Evolutionary conservation across 495 filamentous ascomycete genomes (phyloP), one percentile per base, ranked within the genome.

Genomic region (Corynascus novoguineensis): DNA sequence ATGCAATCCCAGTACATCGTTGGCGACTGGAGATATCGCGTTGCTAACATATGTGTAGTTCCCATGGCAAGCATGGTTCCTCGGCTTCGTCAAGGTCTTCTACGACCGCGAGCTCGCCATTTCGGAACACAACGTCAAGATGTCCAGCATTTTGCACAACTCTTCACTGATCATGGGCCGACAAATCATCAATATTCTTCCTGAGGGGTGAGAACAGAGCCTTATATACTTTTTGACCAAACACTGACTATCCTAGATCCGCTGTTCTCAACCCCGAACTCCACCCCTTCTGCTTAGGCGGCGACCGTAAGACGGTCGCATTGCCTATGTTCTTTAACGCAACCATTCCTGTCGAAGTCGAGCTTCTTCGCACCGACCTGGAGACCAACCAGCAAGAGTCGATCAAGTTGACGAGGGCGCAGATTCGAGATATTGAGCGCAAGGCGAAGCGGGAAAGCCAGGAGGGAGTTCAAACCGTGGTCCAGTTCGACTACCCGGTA

Each of bases 101-200:
- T 97, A 90, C 64, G 92, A 96, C 66, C 83, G 88, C 54, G 93
- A 98, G 69, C 64, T 96, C 42, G 89, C 93, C 12, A 88, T 98
- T 62, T 88, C 87, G 5, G 93, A 96, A 68, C 81, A 84, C 44
- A 87, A 83, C 60, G 93, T 97, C 52, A 95, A 95, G 65, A 82
- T 90, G 27, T 86, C 83, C 2, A 85, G 82, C 56, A 89, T 97
- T 49, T 78, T 95, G 41, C 85, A 95, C 67, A 97, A 97, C 66
- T 78, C 88, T 1, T 96, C 92, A 7, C 80, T 96, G 63, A 96
- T 97, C 52, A 79, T 95, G 68, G 93, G 93, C 66, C 92, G 89
- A 67, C 90, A 96, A 73, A 92, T 95, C 59, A 90, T 98, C 65
- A 90, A 98, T 65, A 95, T 97, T 68, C 76, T 98, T 27, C 93